Evolutionary conservation across 2,329 filamentous ascomycete species (phyloP), one percentile per base, ranked within the genome.

Genomic region (Botrytis fragariae): DNA sequence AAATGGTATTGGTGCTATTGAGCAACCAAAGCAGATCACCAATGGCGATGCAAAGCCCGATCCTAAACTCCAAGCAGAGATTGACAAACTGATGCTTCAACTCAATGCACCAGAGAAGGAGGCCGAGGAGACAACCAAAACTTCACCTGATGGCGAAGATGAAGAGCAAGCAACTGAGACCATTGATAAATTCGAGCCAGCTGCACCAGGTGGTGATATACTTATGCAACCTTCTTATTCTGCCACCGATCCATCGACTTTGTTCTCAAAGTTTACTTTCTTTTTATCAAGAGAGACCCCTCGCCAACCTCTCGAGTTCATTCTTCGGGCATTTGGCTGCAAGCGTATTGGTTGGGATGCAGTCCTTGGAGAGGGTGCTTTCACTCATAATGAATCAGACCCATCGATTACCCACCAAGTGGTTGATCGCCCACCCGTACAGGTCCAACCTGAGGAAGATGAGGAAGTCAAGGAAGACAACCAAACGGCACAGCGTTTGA

Each of bases 341-440:
- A 97, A 95, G 85, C 90, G 95, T 62, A 92, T 99, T 77, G 96
- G 95, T 60, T 99, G 96, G 96, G 95, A 98, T 80, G 87, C 90
- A 45, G 92, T 97, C 35, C 88, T 97, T 32, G 96, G 96, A 70
- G 95, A 94, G 75, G 96, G 96, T 64, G 93, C 96, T 67, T 99
- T 93, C 84, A 98, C 95, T 45, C 92, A 93, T 69, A 89, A 97
- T 81, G 95, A 98, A 84, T 87, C 89, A 25, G 94, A 99, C 80
- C 89, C 93, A 9, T 87, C 91, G 72, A 98, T 99, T 78, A 99
- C 96, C 42, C 96, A 99, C 83, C 96, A 99, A 82, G 91, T 99
- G 77, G 93, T 99, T 72, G 96, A 99, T 82, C 89, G 96, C 74
- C 96, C 96, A 22, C 87, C 92, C 20, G 85, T 97, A 74, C 90